A percentile compares a stretch with the other conserved stretches of the same genome.
Evolutionary conservation across 2,329 filamentous ascomycete species (phyloP).

Genomic region (Exophiala dermatitidis): DNA sequence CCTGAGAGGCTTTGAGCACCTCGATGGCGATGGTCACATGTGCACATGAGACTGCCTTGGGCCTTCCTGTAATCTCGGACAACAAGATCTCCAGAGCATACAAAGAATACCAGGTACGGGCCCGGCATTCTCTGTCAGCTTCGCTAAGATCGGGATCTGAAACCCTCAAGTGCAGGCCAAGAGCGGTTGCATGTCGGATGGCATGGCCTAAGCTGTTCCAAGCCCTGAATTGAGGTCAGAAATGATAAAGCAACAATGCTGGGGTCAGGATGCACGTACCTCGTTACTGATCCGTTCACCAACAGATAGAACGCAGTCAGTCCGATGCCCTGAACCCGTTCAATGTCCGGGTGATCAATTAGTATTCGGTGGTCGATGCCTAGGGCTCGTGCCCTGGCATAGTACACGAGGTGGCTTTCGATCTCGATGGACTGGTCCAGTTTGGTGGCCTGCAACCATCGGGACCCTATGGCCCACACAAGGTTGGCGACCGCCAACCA

Average conservation of each 20-base stretch:
- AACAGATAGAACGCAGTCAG: conserved; percentile 22
- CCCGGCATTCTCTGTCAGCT: conserved; percentile 15
- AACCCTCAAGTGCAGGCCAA: conserved; percentile 27
- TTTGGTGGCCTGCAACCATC: conserved; percentile 14
- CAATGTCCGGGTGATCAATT: conserved; percentile 25
- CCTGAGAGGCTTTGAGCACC: neutral
- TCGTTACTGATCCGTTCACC: conserved; percentile 26
- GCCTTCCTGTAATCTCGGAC: conserved; percentile 27
- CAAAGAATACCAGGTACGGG: conserved; percentile 27
- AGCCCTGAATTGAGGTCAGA: conserved; percentile 19
- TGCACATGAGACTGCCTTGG: conserved; percentile 21
- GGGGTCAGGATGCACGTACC: conserved; percentile 15
- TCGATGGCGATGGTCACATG: conserved; percentile 23
- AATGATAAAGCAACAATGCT: neutral
- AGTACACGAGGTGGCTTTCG: conserved; percentile 26
- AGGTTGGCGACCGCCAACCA: conserved; percentile 22
- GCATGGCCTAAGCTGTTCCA: conserved; percentile 28
- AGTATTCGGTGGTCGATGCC: conserved; percentile 25
- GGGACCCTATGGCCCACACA: conserved; percentile 18
- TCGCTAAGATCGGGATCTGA: conserved; percentile 15
- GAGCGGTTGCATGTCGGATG: conserved; percentile 26
- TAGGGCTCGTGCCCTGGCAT: conserved; percentile 26
- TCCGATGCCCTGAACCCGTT: conserved; percentile 26
- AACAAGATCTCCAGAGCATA: conserved; percentile 27
- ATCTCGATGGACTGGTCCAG: conserved; percentile 1